These are phyloP conservation scores for Fusarium nanum DNA, from an alignment of 2,329 filamentous ascomycete genomes.

Conservation along the genomic window DNA sequence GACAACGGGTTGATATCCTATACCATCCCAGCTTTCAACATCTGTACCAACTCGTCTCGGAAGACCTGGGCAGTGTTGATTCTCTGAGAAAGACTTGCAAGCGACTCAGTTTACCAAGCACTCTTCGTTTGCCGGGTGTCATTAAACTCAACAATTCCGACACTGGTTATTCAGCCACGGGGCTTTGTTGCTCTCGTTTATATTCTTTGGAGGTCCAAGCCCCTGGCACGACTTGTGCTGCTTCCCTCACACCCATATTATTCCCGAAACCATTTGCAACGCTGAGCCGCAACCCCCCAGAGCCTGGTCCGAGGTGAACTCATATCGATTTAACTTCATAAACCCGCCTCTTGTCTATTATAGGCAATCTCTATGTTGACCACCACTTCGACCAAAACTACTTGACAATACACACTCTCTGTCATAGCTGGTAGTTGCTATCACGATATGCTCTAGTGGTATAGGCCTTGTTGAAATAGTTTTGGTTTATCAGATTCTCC, in stretches of 20 bases:
- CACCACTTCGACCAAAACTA: not conserved
- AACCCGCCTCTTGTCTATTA: conserved; percentile 1
- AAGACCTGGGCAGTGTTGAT: not conserved
- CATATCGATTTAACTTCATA: not conserved
- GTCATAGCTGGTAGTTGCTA: not conserved
- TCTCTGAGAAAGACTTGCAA: conserved; percentile 9
- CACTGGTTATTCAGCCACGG: conserved; percentile 2
- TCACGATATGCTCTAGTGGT: conserved; percentile 30
- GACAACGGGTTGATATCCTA: conserved; percentile 3
- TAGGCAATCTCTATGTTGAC: not conserved
- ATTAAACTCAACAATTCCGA: conserved; percentile 5
- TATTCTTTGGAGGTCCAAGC: not conserved
- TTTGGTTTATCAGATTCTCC: not conserved
- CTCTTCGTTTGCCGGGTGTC: not conserved
- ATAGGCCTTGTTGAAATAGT: not conserved
- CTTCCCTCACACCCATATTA: conserved; percentile 12
- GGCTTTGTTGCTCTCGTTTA: conserved; percentile 9
- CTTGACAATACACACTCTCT: not conserved
- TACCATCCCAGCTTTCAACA: not conserved
- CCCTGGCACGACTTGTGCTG: conserved; percentile 8
- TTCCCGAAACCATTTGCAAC: conserved; percentile 18
- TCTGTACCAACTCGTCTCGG: conserved; percentile 2
- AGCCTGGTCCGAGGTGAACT: conserved; percentile 12
- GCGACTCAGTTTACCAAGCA: not conserved
- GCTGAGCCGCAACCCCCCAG: conserved; percentile 19